Evolutionary conservation across 768 basidiomycete genomes (phyloP), one percentile per base, ranked within the genome.

Genomic region (Tubosaeta brunneosetosa): DNA sequence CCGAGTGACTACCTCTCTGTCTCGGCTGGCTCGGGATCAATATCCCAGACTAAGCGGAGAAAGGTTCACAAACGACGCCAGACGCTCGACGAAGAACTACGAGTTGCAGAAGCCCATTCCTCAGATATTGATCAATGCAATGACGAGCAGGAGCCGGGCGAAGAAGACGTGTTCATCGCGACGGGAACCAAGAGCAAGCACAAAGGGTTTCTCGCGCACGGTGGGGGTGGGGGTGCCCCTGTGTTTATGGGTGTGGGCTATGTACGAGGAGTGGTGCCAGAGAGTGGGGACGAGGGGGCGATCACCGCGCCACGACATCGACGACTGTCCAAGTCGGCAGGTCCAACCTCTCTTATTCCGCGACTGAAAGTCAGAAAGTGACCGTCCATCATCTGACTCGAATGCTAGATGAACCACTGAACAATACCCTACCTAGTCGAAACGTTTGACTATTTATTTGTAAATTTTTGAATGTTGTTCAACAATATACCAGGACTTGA

Each of bases 181-280:
- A 74, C 79, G 2, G 86, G 86, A 11, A 79, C 73, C 37, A 74
- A 73, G 62, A 79, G 75, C 47, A 80, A 76, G 58, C 73, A 68
- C 16, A 70, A 64, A 5, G 85, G 86, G 2, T 91, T 89, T 56
- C 71, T 90, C 19, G 84, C 86, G 4, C 84, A 81, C 60, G 88
- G 88, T 12, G 88, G 89, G 1, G 87, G 78, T 10, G 87, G 84
- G 22, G 89, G 89, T 1, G 52, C 63, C 1, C 84, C 88, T 1
- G 83, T 91, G 11, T 81, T 82, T 52, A 83, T 88, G 81, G 85
- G 82, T 8, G 78, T 73, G 26, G 86, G 85, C 4, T 84, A 84
- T 59, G 78, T 86, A 5, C 76, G 78, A 41, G 84, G 79, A n/a
- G 82, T 67, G 1, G 69, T 72, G 16, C 63, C 66, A 8, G 66